Base-by-base conservation (phyloP, 495 filamentous ascomycete species). In the Mycothermus thermophilus region DNA sequence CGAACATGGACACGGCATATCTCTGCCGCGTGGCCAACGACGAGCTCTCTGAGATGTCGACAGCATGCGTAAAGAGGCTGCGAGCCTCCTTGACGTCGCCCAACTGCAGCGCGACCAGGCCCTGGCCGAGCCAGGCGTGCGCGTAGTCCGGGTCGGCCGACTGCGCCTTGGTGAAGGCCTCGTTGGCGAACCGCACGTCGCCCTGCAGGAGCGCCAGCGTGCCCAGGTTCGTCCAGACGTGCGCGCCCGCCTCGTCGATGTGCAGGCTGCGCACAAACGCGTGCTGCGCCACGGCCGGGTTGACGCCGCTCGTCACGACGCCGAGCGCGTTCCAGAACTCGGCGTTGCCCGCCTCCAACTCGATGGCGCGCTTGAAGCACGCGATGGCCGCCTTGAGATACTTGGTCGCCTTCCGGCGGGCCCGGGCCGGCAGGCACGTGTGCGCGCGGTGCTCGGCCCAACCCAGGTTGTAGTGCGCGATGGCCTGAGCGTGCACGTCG, bases 321-420 rank as follows among this genome's bases (percentile, higher is more conserved):
- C 88, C 90, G 14, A 99, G 71, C 3, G 90, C 75, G 53, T 94
- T 95, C 90, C 90, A 99, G 56, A 96, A 99, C 47, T 99, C 90
- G 0, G 86, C 64, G 49, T 96, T 99, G 19, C 86, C 81, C 5
- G 92, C 80, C 53, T 99, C 90, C 2, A 95, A 60, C 56, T 96
- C 92, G 48, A 99, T 96, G 3, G 92, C 81, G 33, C 83, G 70
- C 58, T 96, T 99, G 72, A 99, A 99, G 54, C 86, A 92, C 18
- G 80, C 72, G 34, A 96, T 77, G 15, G 88, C 70, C 15, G 84
- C 77, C 55, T 79, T 88, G 15, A 93, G 63, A 41, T 80, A 83
- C 35, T 65, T 77, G 11, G 68, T 72, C 2, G 64, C 48, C 43
- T 60, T 63, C 42, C 71, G 62, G 22, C 62, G 62, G 7, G 68